Evolutionary conservation across 2,329 filamentous ascomycete genomes (phyloP).

Genomic region (Fusarium paranaense): DNA sequence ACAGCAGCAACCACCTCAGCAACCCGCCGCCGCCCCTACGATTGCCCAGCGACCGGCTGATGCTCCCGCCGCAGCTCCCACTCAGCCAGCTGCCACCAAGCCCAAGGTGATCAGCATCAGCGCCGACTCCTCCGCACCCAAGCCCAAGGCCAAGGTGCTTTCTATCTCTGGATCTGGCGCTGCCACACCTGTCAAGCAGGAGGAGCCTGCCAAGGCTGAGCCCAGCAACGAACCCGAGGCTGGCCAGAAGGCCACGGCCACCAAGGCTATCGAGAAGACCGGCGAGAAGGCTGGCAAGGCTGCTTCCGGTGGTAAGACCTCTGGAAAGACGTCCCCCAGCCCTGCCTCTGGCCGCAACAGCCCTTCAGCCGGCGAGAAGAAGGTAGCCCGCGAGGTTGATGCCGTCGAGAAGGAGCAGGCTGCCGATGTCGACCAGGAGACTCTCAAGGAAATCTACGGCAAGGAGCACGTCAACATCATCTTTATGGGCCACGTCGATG

Average conservation of each 20-base stretch:
- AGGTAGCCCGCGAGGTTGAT: constrained; percentile 75
- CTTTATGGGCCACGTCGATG: constrained; percentile 98
- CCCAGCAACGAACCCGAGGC: constrained; percentile 69
- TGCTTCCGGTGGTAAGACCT: constrained; percentile 56
- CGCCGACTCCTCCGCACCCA: constrained; percentile 64
- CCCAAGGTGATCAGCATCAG: constrained; percentile 79
- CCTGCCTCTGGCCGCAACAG: constrained; percentile 88
- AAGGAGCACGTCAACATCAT: constrained; percentile 96
- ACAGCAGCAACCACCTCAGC: constrained; percentile 59
- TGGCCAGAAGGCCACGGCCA: constrained; percentile 84
- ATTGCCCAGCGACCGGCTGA: constrained; percentile 43
- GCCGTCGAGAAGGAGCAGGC: constrained; percentile 86
- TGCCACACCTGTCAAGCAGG: constrained; percentile 52
- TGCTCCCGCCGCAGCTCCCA: constrained; percentile 55
- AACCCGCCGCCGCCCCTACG: constrained; percentile 51
- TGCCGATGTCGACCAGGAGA: constrained; percentile 77
- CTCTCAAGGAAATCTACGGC: constrained; percentile 94
- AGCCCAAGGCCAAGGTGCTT: constrained; percentile 63
- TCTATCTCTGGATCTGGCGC: constrained; percentile 53
- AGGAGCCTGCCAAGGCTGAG: constrained; percentile 61
- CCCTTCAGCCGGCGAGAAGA: constrained; percentile 73
- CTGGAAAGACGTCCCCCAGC: constrained; percentile 82
- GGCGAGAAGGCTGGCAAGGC: constrained; percentile 69
- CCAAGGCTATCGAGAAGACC: constrained; percentile 92
- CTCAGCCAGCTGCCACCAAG: constrained; percentile 58